Conservation (phyloP, 345 rosid genomes). For the Eucalyptus shirleyi region DNA sequence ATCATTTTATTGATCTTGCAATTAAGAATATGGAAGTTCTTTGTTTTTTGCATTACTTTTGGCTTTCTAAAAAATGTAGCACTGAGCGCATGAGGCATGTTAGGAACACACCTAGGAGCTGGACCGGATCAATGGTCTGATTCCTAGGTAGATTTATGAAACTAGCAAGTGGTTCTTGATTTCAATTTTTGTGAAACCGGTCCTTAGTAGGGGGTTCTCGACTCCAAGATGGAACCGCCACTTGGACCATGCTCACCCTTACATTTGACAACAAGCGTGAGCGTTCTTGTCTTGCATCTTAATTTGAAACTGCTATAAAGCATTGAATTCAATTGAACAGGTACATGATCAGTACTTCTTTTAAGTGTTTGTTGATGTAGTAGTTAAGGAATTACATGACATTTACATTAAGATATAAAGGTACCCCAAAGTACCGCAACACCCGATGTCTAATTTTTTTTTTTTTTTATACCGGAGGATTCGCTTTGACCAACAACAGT, state of each 20-base stretch:
- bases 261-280: not conserved
- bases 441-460: not conserved
- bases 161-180: fast-evolving
- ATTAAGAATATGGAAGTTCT: too few relatives aligned
- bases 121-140: fast-evolving
- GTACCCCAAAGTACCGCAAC: not conserved
- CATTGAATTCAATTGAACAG: not conserved
- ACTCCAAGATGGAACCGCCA: fast-evolving
- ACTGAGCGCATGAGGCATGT: too few relatives aligned
- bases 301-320: not conserved
- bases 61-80: too few relatives aligned
- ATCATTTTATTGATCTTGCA: too few relatives aligned
- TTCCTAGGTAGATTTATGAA: fast-evolving
- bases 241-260: fast-evolving
- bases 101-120: too few relatives aligned
- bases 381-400: not conserved
- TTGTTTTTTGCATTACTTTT: too few relatives aligned
- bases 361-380: not conserved
- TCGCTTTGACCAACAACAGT: fast-evolving
- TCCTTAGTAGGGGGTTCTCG: too few relatives aligned
- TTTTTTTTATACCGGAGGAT: too few relatives aligned
- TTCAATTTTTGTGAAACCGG: fast-evolving
- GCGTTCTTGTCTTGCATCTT: not conserved
- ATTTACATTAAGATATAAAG: not conserved
- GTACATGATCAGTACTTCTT: not conserved